These are phyloP conservation scores for Debaryomycetaceae sp. DNA, from an alignment of 1,139 yeast genomes.

Conservation along the genomic window DNA sequence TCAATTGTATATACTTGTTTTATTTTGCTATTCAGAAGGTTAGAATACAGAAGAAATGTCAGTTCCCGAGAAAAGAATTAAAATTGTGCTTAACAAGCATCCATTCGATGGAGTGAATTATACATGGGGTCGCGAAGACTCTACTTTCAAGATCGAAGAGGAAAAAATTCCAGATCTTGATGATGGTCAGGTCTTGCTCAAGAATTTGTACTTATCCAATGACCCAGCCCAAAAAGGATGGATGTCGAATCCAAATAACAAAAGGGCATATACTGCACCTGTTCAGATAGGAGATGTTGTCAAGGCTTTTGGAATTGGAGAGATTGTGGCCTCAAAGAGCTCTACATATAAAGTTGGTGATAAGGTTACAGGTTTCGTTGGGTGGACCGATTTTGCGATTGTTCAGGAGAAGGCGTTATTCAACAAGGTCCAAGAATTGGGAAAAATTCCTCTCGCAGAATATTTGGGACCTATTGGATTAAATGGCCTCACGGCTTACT, in stretches of 20 bases:
- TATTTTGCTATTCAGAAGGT: no score
- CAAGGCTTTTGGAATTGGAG: slow-evolving; percentile 18
- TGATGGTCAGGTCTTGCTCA: slow-evolving; percentile 18
- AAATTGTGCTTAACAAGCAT: slow-evolving; percentile 8
- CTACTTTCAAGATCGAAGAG: slow-evolving; percentile 11
- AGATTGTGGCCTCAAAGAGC: slow-evolving; percentile 22
- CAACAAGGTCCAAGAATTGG: slow-evolving; percentile 21
- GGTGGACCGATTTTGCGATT: slow-evolving; percentile 31
- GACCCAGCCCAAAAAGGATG: slow-evolving; percentile 29
- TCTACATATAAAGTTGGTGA: slow-evolving; percentile 19
- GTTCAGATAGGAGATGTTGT: slow-evolving; percentile 18
- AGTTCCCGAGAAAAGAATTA: slow-evolving; percentile 4
- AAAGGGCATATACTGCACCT: slow-evolving; percentile 20
- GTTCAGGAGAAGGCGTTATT: slow-evolving; percentile 16
- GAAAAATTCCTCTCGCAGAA: slow-evolving; percentile 22
- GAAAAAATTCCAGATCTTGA: slow-evolving; percentile 8
- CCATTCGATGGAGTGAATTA: slow-evolving; percentile 9
- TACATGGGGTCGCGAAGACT: slow-evolving; percentile 7
- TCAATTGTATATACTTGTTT: no score
- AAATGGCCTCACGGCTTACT: slow-evolving; percentile 63
- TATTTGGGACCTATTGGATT: slow-evolving; percentile 40
- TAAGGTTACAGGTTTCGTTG: slow-evolving; percentile 17
- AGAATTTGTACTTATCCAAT: slow-evolving; percentile 21
- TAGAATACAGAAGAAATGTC: no score
- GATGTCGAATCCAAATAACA: slow-evolving; percentile 17